Percentiles rank a stretch among this genome's conserved stretches.
Evolutionary conservation across 176 grass and related monocot genomes (phyloP).

Genomic region (Ensete ventricosum): DNA sequence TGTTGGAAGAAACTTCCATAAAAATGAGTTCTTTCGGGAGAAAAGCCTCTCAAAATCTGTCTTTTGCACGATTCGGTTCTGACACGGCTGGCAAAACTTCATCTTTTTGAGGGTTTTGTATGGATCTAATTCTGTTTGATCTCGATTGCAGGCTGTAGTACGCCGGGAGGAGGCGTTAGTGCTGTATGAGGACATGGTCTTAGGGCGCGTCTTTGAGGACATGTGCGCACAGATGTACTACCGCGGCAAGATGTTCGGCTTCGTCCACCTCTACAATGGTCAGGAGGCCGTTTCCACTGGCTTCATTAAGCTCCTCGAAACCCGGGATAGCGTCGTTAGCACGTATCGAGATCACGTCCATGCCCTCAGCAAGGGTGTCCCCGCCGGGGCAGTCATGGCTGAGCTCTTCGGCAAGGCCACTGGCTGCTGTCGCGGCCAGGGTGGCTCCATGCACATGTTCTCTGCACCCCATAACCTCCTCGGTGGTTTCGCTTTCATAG

Average conservation of each 20-base stretch:
- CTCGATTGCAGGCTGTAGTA: slow-evolving; percentile 40
- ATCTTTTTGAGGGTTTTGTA: neutral
- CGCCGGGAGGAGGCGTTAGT: slow-evolving; percentile 59
- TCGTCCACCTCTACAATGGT: slow-evolving; percentile 92
- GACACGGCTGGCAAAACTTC: neutral
- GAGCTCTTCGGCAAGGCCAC: slow-evolving; percentile 94
- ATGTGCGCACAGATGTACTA: slow-evolving; percentile 99
- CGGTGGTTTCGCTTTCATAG: slow-evolving; percentile 89
- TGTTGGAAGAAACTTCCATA: neutral
- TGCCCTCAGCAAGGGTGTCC: slow-evolving; percentile 76
- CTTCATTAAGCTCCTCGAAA: slow-evolving; percentile 80
- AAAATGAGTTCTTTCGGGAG: neutral
- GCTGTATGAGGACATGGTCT: slow-evolving; percentile 82
- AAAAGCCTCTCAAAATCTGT: too few relatives aligned
- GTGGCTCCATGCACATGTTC: slow-evolving; percentile 99
- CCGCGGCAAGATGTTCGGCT: slow-evolving; percentile 96
- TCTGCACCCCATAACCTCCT: slow-evolving; percentile 76
- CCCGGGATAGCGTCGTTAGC: slow-evolving; percentile 73
- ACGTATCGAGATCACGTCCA: slow-evolving; percentile 96
- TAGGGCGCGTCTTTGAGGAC: slow-evolving; percentile 79
- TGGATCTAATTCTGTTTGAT: neutral
- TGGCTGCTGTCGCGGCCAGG: slow-evolving; percentile 85
- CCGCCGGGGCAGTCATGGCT: slow-evolving; percentile 65
- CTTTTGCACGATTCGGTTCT: neutral
- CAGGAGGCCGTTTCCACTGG: slow-evolving; percentile 96